Evolutionary conservation across 345 rosid genomes (phyloP), one percentile per base, ranked within the genome.

Genomic region (Dimocarpus longan): DNA sequence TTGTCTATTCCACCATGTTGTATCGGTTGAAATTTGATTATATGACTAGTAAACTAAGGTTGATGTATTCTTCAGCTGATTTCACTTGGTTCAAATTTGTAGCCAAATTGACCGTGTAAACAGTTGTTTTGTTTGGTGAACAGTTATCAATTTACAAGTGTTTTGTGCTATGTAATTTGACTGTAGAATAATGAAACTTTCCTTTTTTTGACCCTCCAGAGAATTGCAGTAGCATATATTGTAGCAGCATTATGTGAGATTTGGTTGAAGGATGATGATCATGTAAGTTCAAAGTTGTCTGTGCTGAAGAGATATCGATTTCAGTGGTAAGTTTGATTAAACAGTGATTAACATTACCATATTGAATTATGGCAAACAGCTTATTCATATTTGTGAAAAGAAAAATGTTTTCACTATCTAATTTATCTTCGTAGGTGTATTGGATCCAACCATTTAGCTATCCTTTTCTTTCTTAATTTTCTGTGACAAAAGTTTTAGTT

Each of bases 161-260:
- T 68, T 74, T 64, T 74, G 32, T 10, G 10, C 43, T 43, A 7
- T 71, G 24, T 44, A 42, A 32, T 63, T 63, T 72, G 40, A 70
- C 6, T 22, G 60, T 69, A 42, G 60, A 42, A 39, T 84, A 77
- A 78, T 66, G 71, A 66, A 8, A 6, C 42, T 28, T 10, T 6
- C 18, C 9, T 8, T 54, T 67, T 76, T 37, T 12, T 32, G 37
- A 32, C 5, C 32, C 68, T 43, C 56, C 88, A 95, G 98, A 93
- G 98, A 85, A 93, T 95, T 82, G 95, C 97, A 13, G 72, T 90
- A 57, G 92, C 90, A 37, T 95, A 91, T 81, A 73, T 93, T 59
- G 87, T 91, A 32, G 90, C 88, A 6, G 97, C 97, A 59, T 6
- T 89, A 37, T 91, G 97, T 77, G 97, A 95, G 88, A 95, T 93